These are phyloP conservation scores for Tephrocybe sp. DNA, from an alignment of 768 basidiomycete species.

Conservation along the genomic window DNA sequence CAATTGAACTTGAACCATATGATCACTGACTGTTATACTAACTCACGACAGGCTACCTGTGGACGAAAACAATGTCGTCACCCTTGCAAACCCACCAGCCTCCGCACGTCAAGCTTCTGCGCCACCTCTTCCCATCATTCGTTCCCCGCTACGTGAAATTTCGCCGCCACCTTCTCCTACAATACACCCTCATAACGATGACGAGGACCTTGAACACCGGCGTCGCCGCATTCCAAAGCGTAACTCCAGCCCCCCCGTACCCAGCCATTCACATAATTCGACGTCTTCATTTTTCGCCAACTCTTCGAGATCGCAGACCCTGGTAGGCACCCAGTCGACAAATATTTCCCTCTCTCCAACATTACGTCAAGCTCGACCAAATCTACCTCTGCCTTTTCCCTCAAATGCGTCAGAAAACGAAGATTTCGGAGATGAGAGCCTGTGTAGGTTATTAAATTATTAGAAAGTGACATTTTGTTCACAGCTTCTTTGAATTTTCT, in stretches of 20 bases:
- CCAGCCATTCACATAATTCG: background rate
- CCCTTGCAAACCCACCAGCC: slow-evolving; percentile 7
- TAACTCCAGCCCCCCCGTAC: slow-evolving; percentile 1
- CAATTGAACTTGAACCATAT: slow-evolving; percentile 1
- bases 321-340: slow-evolving; percentile 3
- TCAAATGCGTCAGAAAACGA: slow-evolving; percentile 15
- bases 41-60: slow-evolving; percentile 23
- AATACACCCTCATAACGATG: slow-evolving; percentile 29
- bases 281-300: slow-evolving; percentile 20
- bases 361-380: slow-evolving; percentile 8
- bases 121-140: slow-evolving; percentile 17
- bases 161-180: slow-evolving; percentile 29
- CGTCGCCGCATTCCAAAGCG: slow-evolving; percentile 33
- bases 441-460: slow-evolving; percentile 9
- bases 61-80: slow-evolving; percentile 10
- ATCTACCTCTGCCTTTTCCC: slow-evolving; percentile 8
- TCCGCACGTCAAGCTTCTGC: slow-evolving; percentile 11
- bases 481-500: slow-evolving; percentile 9
- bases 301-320: slow-evolving; percentile 9
- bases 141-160: slow-evolving; percentile 39
- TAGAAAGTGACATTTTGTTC: slow-evolving; percentile 4
- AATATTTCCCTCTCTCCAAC: slow-evolving; percentile 20
- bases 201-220: slow-evolving; percentile 36
- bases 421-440: slow-evolving; percentile 9
- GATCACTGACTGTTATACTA: slow-evolving; percentile 10